These are phyloP conservation scores for Colletotrichum gigasporum DNA, from an alignment of 2,329 filamentous ascomycete species.

Conservation along the genomic window DNA sequence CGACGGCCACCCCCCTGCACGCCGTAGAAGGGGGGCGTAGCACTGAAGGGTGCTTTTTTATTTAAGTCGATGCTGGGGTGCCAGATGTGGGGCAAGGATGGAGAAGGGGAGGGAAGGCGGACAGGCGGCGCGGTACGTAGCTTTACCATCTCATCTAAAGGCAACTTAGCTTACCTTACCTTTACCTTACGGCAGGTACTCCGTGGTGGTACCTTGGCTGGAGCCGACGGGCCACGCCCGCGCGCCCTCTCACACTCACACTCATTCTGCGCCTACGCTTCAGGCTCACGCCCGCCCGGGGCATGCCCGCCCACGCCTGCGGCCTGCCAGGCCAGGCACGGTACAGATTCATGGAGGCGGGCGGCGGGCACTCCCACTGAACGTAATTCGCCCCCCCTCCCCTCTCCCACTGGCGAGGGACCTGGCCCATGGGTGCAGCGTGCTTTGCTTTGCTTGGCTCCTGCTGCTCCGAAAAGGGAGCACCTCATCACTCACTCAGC, in stretches of 20 bases:
- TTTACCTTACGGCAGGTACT: slow-evolving; percentile 5
- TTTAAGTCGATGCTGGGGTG: slow-evolving; percentile 19
- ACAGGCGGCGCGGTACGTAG: slow-evolving; percentile 16
- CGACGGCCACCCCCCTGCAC: slow-evolving; percentile 15
- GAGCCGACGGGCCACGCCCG: slow-evolving; percentile 3
- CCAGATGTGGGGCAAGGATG: slow-evolving; percentile 10
- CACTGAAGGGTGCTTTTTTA: slow-evolving; percentile 17
- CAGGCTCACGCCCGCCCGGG: not conserved
- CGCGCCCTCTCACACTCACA: not conserved
- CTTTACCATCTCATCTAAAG: slow-evolving; percentile 26
- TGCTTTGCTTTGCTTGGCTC: slow-evolving; percentile 16
- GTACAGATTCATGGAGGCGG: slow-evolving; percentile 18
- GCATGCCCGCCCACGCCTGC: not conserved
- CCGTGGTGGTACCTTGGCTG: not conserved
- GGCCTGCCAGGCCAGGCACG: slow-evolving; percentile 15
- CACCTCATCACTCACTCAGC: no score
- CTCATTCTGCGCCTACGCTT: not conserved
- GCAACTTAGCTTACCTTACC: slow-evolving; percentile 3
- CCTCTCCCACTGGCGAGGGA: not conserved
- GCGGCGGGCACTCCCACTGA: slow-evolving; percentile 24
- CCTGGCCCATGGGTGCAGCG: not conserved
- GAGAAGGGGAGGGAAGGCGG: not conserved
- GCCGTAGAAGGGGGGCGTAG: slow-evolving; percentile 7
- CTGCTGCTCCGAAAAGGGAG: slow-evolving; percentile 22
- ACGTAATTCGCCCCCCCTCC: slow-evolving; percentile 11